These are phyloP conservation scores for Atkinsonella hypoxylon DNA, from an alignment of 2,329 filamentous ascomycete species.

Conservation along the genomic window DNA sequence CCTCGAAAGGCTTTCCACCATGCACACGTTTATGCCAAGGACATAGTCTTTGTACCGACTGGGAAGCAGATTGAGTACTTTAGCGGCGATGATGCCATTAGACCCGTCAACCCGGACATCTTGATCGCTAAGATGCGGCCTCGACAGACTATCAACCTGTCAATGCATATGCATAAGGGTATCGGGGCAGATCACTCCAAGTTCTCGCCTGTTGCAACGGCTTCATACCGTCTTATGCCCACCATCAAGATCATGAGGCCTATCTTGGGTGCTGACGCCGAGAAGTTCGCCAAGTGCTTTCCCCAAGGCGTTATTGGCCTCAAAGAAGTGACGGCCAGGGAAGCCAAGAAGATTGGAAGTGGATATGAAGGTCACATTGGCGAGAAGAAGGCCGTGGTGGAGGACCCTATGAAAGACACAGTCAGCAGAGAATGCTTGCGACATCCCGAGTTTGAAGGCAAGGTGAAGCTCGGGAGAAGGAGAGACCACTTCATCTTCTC, in stretches of 20 bases:
- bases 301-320: slow-evolving; percentile 76
- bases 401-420: slow-evolving; percentile 83
- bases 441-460: slow-evolving; percentile 86
- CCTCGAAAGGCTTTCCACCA: slow-evolving; percentile 76
- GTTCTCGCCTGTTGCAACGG: slow-evolving; percentile 91
- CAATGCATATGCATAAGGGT: slow-evolving; percentile 91
- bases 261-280: slow-evolving; percentile 75
- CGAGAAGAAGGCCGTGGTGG: slow-evolving; percentile 77
- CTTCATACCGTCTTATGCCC: slow-evolving; percentile 82
- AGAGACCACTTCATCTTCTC: slow-evolving; percentile 97
- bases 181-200: slow-evolving; percentile 92
- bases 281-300: slow-evolving; percentile 86
- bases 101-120: slow-evolving; percentile 80
- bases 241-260: slow-evolving; percentile 74
- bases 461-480: slow-evolving; percentile 83
- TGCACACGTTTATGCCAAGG: slow-evolving; percentile 68
- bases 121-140: slow-evolving; percentile 89
- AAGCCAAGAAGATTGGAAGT: slow-evolving; percentile 46
- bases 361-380: slow-evolving; percentile 66
- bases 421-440: slow-evolving; percentile 87
- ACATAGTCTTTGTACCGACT: slow-evolving; percentile 64
- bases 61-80: slow-evolving; percentile 65
- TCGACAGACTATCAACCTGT: slow-evolving; percentile 72
- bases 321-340: slow-evolving; percentile 55
- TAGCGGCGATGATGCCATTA: slow-evolving; percentile 53